Base-by-base conservation (phyloP, 2,329 filamentous ascomycete species). In the Sarocladiaceae sp. region DNA sequence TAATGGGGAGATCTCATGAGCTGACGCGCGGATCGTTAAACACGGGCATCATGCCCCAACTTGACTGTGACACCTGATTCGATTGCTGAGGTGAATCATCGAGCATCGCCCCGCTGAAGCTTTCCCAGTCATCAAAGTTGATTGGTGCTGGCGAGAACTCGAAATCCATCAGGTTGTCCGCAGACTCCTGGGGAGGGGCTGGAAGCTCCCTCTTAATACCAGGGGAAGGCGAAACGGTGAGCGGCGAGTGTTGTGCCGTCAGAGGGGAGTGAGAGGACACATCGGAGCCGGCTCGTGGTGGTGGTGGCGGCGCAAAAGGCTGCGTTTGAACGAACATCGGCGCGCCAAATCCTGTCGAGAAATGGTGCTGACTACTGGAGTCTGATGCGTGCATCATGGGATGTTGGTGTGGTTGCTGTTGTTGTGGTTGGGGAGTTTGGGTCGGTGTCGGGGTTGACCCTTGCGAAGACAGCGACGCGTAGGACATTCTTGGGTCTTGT, bases 91-190 rank as follows among this genome's bases (percentile, higher is more conserved):
- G 51, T n/a, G 26, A 20, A 45, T 64, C 61, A 34, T 63, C 59
- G 16, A 64, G 53, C 16, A 65, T 57, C 18, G 61, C 54, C 18
- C 60, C 59, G 19, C 58, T 52, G 23, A 69, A 58, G 45, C 57
- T 63, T 45, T 66, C 65, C 67, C 67, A 70, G 47, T 68, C 65
- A 2, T 67, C 62, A 34, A 69, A 67, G 9, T 63, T 56, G 24
- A 65, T 57, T 6, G 59, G 56, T 3, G 58, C 56, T 3, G 65
- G 58, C 23, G 66, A 63, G 48, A 65, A 69, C 43, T 70, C 66
- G 51, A 69, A 69, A 34, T 68, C 66, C 64, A 70, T 69, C 52
- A 65, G 58, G 9, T 55, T 52, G 52, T 54, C 11, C 54, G 49
- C 12, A 43, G 51, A 27, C 10, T 50, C 51, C 6, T 53, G 40